Evolutionary conservation across 2,329 filamentous ascomycete genomes (phyloP).

Genomic region (Pseudogymnoascus sp.): DNA sequence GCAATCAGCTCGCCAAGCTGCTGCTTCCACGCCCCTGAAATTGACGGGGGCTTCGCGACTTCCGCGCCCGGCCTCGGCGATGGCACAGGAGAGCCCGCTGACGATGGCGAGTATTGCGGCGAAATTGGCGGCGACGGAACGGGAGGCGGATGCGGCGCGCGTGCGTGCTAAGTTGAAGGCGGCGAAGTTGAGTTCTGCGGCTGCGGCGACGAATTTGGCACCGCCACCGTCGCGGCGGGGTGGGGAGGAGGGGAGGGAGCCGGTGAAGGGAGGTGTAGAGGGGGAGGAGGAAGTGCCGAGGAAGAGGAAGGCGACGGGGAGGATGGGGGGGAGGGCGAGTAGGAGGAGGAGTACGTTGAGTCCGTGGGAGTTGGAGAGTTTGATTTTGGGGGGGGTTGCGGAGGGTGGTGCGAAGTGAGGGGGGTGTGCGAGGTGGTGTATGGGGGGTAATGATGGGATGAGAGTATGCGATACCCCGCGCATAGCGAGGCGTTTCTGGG

Average conservation of each 20-base stretch:
- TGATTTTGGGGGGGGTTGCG: slow-evolving; percentile 41
- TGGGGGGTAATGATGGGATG: not conserved
- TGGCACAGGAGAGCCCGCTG: slow-evolving; percentile 45
- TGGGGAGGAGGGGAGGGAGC: not conserved
- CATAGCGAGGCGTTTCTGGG: not conserved
- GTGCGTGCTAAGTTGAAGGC: slow-evolving; percentile 56
- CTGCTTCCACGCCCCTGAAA: not conserved
- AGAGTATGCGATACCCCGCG: not conserved
- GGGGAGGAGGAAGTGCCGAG: slow-evolving; percentile 14
- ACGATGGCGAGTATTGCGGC: slow-evolving; percentile 55
- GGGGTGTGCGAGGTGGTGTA: too few relatives aligned
- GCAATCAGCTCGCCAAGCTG: slow-evolving; percentile 8
- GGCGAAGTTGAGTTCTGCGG: slow-evolving; percentile 32
- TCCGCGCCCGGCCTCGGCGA: slow-evolving; percentile 23
- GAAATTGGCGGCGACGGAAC: slow-evolving; percentile 56
- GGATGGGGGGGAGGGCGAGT: slow-evolving; percentile 39
- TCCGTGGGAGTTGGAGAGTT: slow-evolving; percentile 62
- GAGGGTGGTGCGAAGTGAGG: not conserved
- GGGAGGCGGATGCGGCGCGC: slow-evolving; percentile 55
- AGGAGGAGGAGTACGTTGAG: slow-evolving; percentile 67
- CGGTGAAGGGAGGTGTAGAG: slow-evolving; percentile 6
- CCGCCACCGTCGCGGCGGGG: not conserved
- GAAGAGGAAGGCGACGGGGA: slow-evolving; percentile 36
- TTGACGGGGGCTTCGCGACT: slow-evolving; percentile 16
- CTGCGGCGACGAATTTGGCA: slow-evolving; percentile 9